Evolutionary conservation across 768 basidiomycete genomes (phyloP).

Genomic region (Macrolepiota fuliginosa): DNA sequence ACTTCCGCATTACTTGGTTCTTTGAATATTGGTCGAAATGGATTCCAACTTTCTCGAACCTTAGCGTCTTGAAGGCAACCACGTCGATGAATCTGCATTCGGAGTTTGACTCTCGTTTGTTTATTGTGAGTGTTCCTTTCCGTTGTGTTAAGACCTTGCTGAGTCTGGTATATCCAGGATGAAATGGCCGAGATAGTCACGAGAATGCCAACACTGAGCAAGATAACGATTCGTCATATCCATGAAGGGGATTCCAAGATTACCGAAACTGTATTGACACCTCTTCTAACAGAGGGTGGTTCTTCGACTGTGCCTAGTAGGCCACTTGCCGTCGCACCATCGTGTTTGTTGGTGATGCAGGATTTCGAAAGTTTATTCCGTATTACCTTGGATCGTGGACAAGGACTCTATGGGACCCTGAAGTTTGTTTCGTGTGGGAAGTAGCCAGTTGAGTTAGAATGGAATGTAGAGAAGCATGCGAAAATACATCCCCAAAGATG

Average conservation of each 20-base stretch:
- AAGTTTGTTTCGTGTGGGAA: background rate
- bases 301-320: background rate
- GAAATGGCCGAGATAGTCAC: background rate
- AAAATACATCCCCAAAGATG: background rate
- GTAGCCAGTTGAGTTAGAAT: background rate
- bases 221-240: background rate
- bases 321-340: background rate
- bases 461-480: background rate
- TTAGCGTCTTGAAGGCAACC: background rate
- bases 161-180: background rate
- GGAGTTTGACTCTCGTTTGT: background rate
- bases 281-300: background rate
- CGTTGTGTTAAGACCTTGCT: background rate
- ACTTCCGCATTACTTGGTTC: background rate
- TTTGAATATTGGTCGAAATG: slow-evolving; percentile 9
- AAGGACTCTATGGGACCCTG: background rate
- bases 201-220: slow-evolving; percentile 1
- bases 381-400: background rate
- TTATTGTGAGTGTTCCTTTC: background rate
- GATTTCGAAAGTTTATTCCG: background rate
- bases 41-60: background rate
- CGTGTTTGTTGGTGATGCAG: background rate
- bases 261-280: background rate
- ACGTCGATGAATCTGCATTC: slow-evolving; percentile 4
- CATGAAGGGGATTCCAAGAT: background rate